Evolutionary conservation across 352 stramenopile genomes (phyloP).

Genomic region (Pythium biforme): DNA sequence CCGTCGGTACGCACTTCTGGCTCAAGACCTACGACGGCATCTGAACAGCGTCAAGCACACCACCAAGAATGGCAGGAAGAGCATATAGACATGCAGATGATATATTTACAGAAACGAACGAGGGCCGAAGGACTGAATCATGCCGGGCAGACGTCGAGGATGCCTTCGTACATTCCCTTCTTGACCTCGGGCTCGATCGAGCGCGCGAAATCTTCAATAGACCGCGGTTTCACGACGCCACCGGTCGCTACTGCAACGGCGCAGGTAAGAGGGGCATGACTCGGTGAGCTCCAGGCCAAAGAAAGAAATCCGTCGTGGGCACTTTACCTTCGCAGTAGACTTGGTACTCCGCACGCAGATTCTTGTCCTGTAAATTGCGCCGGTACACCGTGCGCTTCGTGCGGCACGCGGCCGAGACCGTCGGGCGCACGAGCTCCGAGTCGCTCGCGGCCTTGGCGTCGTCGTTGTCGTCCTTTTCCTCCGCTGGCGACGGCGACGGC

Average conservation of each 20-base stretch:
- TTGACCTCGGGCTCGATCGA: slow-evolving; percentile 23
- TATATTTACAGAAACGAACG: slow-evolving; percentile 14
- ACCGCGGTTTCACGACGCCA: slow-evolving; percentile 5
- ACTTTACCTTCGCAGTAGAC: slow-evolving; percentile 25
- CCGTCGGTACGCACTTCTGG: background rate
- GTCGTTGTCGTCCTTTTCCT: background rate
- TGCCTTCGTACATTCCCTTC: slow-evolving; percentile 22
- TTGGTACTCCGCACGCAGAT: slow-evolving; percentile 20
- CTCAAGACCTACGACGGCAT: background rate
- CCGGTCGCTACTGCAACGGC: slow-evolving; percentile 7
- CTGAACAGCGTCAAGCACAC: background rate
- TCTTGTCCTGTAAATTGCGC: slow-evolving; percentile 14
- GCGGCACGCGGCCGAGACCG: slow-evolving; percentile 2
- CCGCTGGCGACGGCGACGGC: background rate
- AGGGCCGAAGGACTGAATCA: background rate
- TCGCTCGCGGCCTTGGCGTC: slow-evolving; percentile 13
- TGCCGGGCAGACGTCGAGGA: slow-evolving; percentile 13
- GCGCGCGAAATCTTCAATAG: slow-evolving; percentile 24
- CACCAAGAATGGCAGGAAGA: background rate
- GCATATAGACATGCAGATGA: background rate
- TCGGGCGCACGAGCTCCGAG: slow-evolving; percentile 25
- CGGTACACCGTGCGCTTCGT: slow-evolving; percentile 17
- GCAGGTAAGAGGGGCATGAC: too few species aligned
- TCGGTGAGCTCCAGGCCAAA: too few species aligned
- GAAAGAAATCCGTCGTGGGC: too few species aligned